A percentile compares a stretch with the other conserved stretches of the same genome.
These are phyloP conservation scores for Gracilaria gracilis DNA, from an alignment of 23 red algal genomes.

Conservation along the genomic window DNA sequence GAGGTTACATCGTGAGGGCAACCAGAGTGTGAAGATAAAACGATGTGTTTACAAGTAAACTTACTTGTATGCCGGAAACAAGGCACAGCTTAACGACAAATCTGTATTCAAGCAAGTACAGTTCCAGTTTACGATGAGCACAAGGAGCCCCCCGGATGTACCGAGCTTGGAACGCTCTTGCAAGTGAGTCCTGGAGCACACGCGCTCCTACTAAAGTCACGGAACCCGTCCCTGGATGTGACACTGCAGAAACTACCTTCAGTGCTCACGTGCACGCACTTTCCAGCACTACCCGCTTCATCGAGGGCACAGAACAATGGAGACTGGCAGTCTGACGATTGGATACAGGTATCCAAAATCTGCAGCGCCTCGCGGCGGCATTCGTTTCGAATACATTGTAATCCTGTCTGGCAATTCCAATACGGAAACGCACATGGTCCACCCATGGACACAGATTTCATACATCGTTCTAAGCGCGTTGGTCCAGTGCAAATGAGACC, in stretches of 20 bases:
- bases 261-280: neutral
- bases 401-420: neutral
- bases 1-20: too few relatives aligned
- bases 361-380: neutral
- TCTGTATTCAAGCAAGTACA: too few relatives aligned
- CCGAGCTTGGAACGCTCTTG: neutral
- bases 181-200: neutral
- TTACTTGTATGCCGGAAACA: too few relatives aligned
- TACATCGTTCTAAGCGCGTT: neutral
- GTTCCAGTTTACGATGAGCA: too few relatives aligned
- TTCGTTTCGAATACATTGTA: neutral
- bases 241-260: neutral
- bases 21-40: too few relatives aligned
- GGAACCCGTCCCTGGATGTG: neutral
- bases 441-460: neutral
- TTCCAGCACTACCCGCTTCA: neutral
- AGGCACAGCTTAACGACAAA: too few relatives aligned
- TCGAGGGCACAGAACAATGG: neutral
- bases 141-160: too few relatives aligned
- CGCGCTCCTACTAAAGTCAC: neutral
- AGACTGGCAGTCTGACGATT: neutral
- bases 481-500: neutral
- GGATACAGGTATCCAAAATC: neutral
- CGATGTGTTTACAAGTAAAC: too few relatives aligned
- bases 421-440: conserved; percentile 15